phyloP scores from a whole-genome alignment of 106 monocot genomes.

The Apostasia shenzhenica region DNA sequence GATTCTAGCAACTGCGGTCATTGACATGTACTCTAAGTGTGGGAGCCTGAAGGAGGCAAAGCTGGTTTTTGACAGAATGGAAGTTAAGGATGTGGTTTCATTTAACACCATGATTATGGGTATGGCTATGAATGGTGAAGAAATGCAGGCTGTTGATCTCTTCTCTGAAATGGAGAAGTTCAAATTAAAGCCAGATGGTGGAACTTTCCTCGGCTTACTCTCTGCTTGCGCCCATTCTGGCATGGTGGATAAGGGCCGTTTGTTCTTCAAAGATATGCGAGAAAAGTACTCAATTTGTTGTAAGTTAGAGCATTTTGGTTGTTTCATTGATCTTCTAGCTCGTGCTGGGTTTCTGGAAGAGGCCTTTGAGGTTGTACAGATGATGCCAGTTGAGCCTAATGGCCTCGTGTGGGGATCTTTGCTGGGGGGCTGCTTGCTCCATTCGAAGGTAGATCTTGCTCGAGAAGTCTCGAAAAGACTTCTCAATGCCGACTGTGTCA shows the following conservation, averaged over 20 bases:
- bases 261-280: constrained; percentile 22
- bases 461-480: constrained; percentile 12
- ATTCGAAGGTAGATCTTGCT: constrained; percentile 22
- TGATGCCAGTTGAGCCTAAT: constrained; percentile 23
- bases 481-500: constrained; percentile 14
- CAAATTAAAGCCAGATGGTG: constrained; percentile 21
- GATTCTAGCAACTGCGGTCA: constrained; percentile 47
- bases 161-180: constrained; percentile 31
- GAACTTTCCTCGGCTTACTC: constrained; percentile 28
- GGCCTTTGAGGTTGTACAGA: constrained; percentile 22
- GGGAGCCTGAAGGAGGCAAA: constrained; percentile 42
- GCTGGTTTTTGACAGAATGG: constrained; percentile 44
- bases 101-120: constrained; percentile 72
- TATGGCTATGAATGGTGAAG: constrained; percentile 45
- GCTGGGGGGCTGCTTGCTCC: constrained; percentile 27
- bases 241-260: constrained; percentile 24
- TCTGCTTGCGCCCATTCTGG: constrained; percentile 35
- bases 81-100: constrained; percentile 40
- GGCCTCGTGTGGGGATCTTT: constrained; percentile 42
- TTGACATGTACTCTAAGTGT: constrained; percentile 86
- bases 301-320: constrained; percentile 31
- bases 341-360: constrained; percentile 25
- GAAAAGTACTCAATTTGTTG: constrained; percentile 10
- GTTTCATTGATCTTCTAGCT: constrained; percentile 33
- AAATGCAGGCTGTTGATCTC: constrained; percentile 28